Evolutionary conservation across 169 alveolate species (phyloP).

Genomic region (Eimeria praecox): DNA sequence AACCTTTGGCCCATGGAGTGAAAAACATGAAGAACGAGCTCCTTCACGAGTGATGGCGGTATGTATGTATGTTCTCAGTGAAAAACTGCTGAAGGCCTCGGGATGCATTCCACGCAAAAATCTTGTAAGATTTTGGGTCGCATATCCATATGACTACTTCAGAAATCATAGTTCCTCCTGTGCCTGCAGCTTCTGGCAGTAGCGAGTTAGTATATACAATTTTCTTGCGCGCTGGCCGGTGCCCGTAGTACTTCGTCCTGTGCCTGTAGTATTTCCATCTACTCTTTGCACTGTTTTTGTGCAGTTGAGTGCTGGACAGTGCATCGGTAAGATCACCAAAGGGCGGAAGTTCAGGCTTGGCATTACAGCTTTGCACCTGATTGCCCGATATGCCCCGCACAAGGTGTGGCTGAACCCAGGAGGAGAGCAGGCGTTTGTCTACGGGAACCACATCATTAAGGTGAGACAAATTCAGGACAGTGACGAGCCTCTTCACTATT

Average conservation of each 20-base stretch:
- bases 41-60: neutral
- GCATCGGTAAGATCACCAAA: slow-evolving; percentile 96
- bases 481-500: neutral
- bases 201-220: neutral
- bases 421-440: slow-evolving; percentile 95
- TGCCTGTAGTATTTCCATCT: too few species aligned
- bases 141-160: neutral
- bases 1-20: neutral
- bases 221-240: neutral
- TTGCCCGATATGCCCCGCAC: slow-evolving; percentile 94
- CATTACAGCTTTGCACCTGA: slow-evolving; percentile 94
- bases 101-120: slow-evolving; percentile 91
- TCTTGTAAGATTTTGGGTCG: slow-evolving; percentile 74
- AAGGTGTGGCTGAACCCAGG: slow-evolving; percentile 97
- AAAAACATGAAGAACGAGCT: neutral
- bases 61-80: slow-evolving; percentile 73
- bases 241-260: neutral
- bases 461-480: slow-evolving; percentile 36
- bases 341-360: slow-evolving; percentile 94
- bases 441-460: slow-evolving; percentile 96
- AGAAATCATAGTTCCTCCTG: neutral
- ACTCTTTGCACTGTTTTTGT: neutral
- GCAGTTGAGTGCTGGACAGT: slow-evolving; percentile 90
- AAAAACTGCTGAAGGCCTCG: slow-evolving; percentile 89
- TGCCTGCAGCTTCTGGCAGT: slow-evolving; percentile 81